Base-by-base conservation (phyloP, 2,329 filamentous ascomycete species). In the Chaetomiaceae sp. region DNA sequence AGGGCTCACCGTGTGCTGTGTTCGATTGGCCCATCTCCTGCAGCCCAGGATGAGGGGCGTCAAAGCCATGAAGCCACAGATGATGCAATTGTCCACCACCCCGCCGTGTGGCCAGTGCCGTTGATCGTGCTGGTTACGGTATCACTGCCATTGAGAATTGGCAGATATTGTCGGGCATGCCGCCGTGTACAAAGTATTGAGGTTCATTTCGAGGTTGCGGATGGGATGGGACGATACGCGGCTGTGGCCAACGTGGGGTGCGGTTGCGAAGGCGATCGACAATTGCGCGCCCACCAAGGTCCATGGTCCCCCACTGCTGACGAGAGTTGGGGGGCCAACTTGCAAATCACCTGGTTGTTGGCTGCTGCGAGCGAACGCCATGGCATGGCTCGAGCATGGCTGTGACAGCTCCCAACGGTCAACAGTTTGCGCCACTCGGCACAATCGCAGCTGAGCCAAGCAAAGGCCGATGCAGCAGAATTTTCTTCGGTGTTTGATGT, bases 311-410 rank as follows among this genome's bases (percentile, higher is more conserved):
- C 36, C 37, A 22, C 15, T 17, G 6, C 46, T n/a, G 19, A 9
- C 22, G 34, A 7, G 14, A n/a, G 25, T 43, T 42, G 40, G 36
- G 25, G 42, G 47, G 17, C 20, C n/a, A n/a, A n/a, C n/a, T n/a
- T n/a, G 33, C 27, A 40, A 43, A 52, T 57, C 55, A 57, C 51
- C 47, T 54, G 55, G 7, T 54, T 27, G 33, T 27, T 44, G 40
- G 44, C 44, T 34, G 34, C 53, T 55, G 56, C 51, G 47, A 40
- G 40, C 45, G 9, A 54, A 39, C 44, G 36, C 36, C 29, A 4
- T 46, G 31, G n/a, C n/a, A n/a, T n/a, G n/a, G n/a, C n/a, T n/a
- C n/a, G n/a, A n/a, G 42, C 50, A 38, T 33, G 19, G 38, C 23
- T 31, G 39, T 44, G 33, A 49, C 44, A 39, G 33, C 17, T 34